Percentiles rank a stretch among this genome's conserved stretches.
phyloP scores from a whole-genome alignment of 257 asterid species.

The Solanum pennellii region DNA sequence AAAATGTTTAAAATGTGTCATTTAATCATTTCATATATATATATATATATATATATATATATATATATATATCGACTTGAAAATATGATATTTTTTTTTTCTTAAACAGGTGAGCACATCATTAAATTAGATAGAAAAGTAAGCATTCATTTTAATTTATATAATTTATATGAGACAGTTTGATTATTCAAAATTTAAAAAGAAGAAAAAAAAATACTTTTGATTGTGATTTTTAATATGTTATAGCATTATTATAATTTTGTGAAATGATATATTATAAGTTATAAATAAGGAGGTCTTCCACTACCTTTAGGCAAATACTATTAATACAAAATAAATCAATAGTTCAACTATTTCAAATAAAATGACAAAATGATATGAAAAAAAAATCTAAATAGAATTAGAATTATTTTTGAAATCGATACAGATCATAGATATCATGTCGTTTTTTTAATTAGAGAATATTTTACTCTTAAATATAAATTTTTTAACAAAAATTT shows the following conservation, averaged over 20 bases:
- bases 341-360: background rate
- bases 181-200: background rate
- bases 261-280: background rate
- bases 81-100: too few species aligned
- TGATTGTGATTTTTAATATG: background rate
- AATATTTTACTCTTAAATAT: accelerated
- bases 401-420: background rate
- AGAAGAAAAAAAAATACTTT: background rate
- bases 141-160: background rate
- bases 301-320: background rate
- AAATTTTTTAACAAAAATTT: background rate
- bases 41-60: too few species aligned
- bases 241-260: too few species aligned
- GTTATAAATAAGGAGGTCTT: background rate
- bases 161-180: background rate
- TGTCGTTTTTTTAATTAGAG: background rate
- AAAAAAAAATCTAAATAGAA: background rate
- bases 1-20: background rate
- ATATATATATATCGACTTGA: too few species aligned
- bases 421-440: background rate
- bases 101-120: background rate
- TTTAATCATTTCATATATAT: too few species aligned
- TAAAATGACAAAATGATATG: background rate
- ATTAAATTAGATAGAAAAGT: background rate
- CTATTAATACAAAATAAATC: background rate